Base-by-base conservation (phyloP, 2,329 filamentous ascomycete species). In the Phialocephala subalpina region DNA sequence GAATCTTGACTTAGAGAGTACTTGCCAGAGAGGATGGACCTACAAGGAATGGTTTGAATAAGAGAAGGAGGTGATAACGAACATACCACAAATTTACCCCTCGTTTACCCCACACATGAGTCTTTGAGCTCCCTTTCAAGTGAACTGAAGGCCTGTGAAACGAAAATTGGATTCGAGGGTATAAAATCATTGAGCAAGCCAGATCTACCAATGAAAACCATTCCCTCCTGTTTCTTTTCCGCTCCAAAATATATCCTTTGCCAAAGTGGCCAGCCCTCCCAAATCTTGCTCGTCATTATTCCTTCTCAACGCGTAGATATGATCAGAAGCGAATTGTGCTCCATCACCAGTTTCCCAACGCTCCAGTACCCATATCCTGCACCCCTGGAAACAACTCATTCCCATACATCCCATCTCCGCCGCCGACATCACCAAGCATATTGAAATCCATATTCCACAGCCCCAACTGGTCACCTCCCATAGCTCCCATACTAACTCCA, bases 391-490 rank as follows among this genome's bases (percentile, higher is more conserved):
- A 53, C 25, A 53, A 33, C 14, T 53, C 25, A n/a, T 53, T 53
- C 25, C 49, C 49, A 53, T 29, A 53, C 25, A 16, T 18, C 49
- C 49, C 49, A 53, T 53, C 49, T 3, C 45, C 40, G 6, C 12
- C 20, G 25, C 22, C 22, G 8, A 27, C 22, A 4, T 53, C 49
- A 1, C 49, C 49, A 3, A 29, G 6, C 49, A 53, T 53, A 18
- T 33, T 53, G 12, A 53, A 53, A 53, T 53, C 49, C 49, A 53
- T 53, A 29, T 53, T 53, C 49, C 49, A 53, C 22, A 53, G 16
- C 16, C 49, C 49, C 49, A 53, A 29, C 49, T 27, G 49, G 16
- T 53, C 49, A 27, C 22, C 49, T 29, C 27, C 49, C 49, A 27
- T 33, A 1, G 25, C 14, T 7, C 25, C 49, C 49, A 53, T 29